Percentiles rank a stretch among this genome's conserved stretches.
Evolutionary conservation across 1,284 basidiomycete genomes (phyloP).

Genomic region (Dichomitus squalens): DNA sequence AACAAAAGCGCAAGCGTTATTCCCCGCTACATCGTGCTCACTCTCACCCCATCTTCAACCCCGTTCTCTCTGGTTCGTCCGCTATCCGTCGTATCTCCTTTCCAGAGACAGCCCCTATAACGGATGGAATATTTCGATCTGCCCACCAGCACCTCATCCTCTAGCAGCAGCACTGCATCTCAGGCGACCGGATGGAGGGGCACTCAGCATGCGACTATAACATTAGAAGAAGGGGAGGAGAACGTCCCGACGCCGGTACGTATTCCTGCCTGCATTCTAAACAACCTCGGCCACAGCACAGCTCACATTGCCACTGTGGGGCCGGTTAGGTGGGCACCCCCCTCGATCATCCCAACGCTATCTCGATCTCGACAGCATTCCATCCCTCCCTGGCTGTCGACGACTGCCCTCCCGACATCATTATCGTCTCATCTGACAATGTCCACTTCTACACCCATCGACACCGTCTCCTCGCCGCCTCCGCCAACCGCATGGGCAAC

Average conservation of each 20-base stretch:
- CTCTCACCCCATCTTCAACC: neutral
- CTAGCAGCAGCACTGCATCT: neutral
- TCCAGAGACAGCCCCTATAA: neutral
- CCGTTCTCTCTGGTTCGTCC: neutral
- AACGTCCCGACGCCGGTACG: neutral
- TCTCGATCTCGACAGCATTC: conserved; percentile 18
- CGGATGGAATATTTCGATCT: neutral
- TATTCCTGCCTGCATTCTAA: neutral
- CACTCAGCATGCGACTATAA: neutral
- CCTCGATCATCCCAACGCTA: neutral
- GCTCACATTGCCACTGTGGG: neutral
- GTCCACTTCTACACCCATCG: conserved; percentile 17
- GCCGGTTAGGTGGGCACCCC: conserved; percentile 9
- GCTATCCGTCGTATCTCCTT: neutral
- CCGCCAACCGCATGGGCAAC: conserved; percentile 6
- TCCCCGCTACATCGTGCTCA: neutral
- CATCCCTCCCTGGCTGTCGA: conserved; percentile 4
- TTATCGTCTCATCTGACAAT: conserved; percentile 5
- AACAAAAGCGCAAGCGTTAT: neutral
- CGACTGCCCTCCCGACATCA: conserved; percentile 5
- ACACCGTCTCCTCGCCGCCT: conserved; percentile 2
- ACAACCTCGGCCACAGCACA: neutral
- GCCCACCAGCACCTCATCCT: neutral
- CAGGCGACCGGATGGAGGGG: neutral
- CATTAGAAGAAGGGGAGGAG: neutral